A percentile compares a stretch with the other conserved stretches of the same genome.
phyloP scores from a whole-genome alignment of 805 yeast genomes.

The Clavispora phyllophila region DNA sequence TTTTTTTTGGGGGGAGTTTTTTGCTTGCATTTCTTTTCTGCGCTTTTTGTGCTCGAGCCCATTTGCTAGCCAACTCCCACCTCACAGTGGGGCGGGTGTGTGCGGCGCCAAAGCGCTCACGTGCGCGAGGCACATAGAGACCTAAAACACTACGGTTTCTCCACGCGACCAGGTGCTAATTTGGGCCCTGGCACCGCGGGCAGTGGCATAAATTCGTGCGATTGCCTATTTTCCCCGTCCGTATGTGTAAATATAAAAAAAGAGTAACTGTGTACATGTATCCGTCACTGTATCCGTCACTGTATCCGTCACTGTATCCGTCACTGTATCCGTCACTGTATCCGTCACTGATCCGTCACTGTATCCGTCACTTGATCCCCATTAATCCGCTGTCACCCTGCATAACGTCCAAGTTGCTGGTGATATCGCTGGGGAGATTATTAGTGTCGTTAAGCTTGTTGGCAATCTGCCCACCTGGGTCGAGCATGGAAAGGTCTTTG shows the following conservation, averaged over 20 bases:
- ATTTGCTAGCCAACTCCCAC: too few relatives aligned
- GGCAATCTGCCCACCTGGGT: conserved; percentile 39
- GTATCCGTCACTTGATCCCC: conserved; percentile 22
- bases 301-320: too few relatives aligned
- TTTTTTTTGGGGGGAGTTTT: too few relatives aligned
- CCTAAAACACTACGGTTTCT: not conserved
- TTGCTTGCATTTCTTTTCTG: too few relatives aligned
- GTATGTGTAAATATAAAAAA: not conserved
- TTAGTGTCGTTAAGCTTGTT: conserved; percentile 49
- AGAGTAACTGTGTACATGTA: too few relatives aligned
- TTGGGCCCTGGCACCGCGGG: not conserved
- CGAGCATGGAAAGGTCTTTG: conserved; percentile 37
- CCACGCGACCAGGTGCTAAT: not conserved
- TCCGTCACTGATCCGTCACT: too few relatives aligned
- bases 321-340: too few relatives aligned
- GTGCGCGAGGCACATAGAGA: not conserved
- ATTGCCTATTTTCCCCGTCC: not conserved
- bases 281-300: too few relatives aligned
- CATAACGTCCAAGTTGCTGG: conserved; percentile 47
- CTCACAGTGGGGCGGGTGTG: too few relatives aligned
- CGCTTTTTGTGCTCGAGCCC: too few relatives aligned
- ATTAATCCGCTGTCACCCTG: conserved; percentile 43
- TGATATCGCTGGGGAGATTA: conserved; percentile 52
- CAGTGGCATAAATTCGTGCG: not conserved
- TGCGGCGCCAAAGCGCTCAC: not conserved